phyloP scores from a whole-genome alignment of 352 stramenopile genomes.

The Globisporangium barbulae region DNA sequence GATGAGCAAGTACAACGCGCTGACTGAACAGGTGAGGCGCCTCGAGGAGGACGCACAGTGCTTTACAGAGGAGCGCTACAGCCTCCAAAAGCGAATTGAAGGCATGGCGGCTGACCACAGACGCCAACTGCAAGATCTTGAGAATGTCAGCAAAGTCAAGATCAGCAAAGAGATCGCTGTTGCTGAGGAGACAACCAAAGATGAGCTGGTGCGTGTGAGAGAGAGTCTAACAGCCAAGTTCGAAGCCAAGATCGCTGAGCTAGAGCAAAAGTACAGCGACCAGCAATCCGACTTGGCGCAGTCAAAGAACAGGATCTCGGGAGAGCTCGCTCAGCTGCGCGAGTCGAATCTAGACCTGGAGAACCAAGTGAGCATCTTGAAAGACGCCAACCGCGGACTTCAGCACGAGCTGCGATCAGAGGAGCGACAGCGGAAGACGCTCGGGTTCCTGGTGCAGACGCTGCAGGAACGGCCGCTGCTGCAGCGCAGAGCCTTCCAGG shows the following conservation, averaged over 20 bases:
- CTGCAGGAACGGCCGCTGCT: slow-evolving; percentile 38
- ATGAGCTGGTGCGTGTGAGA: background rate
- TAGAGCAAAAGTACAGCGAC: background rate
- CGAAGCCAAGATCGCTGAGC: slow-evolving; percentile 14
- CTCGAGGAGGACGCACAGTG: slow-evolving; percentile 28
- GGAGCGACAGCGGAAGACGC: slow-evolving; percentile 19
- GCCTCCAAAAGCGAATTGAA: slow-evolving; percentile 24
- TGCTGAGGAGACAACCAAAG: background rate
- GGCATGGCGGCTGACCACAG: slow-evolving; percentile 17
- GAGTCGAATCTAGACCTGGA: slow-evolving; percentile 10
- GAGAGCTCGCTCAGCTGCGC: slow-evolving; percentile 2
- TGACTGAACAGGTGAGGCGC: slow-evolving; percentile 28
- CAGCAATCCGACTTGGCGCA: slow-evolving; percentile 9
- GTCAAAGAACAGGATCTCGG: slow-evolving; percentile 20
- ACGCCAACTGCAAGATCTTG: slow-evolving; percentile 3
- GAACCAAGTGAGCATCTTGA: slow-evolving; percentile 14
- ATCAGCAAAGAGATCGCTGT: background rate
- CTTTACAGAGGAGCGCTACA: slow-evolving; percentile 33
- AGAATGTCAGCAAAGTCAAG: background rate
- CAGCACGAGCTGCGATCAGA: slow-evolving; percentile 17
- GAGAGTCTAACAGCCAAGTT: slow-evolving; percentile 9
- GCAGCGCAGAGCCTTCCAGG: slow-evolving; percentile 34
- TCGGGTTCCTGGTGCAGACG: slow-evolving; percentile 33
- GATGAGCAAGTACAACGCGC: slow-evolving; percentile 61
- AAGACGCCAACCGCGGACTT: slow-evolving; percentile 12